Percentiles rank a stretch among this genome's conserved stretches.
Evolutionary conservation across 345 rosid species (phyloP).

Genomic region (Reutealis trisperma): DNA sequence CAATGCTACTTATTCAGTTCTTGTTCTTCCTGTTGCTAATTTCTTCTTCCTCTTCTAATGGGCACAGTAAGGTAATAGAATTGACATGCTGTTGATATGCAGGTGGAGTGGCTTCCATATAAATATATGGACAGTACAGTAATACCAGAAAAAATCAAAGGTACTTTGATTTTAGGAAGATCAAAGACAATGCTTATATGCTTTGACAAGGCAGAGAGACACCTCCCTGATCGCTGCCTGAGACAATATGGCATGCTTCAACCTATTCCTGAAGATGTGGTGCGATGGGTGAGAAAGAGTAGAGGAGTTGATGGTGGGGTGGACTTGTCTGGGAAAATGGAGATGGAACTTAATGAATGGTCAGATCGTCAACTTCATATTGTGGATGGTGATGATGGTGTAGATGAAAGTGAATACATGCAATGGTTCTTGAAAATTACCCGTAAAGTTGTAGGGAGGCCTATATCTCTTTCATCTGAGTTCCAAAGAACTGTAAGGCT

Average conservation of each 20-base stretch:
- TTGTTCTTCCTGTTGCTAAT: not conserved
- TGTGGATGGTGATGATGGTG: conserved; percentile 60
- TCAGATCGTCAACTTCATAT: conserved; percentile 57
- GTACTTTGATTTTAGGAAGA: conserved; percentile 71
- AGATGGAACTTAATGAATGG: conserved; percentile 89
- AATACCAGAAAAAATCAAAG: conserved; percentile 66
- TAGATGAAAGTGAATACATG: conserved; percentile 77
- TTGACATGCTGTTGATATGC: conserved; percentile 3
- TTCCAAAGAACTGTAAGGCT: conserved; percentile 34
- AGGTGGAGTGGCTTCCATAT: conserved; percentile 97
- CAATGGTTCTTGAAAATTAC: conserved; percentile 78
- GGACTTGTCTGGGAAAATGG: conserved; percentile 91
- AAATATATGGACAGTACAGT: conserved; percentile 60
- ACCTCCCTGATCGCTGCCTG: conserved; percentile 92
- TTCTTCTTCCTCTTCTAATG: conserved; percentile 2
- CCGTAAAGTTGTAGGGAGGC: conserved; percentile 50
- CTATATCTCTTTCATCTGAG: conserved; percentile 37
- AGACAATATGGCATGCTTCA: conserved; percentile 81
- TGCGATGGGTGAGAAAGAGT: conserved; percentile 88
- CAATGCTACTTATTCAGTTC: conserved; percentile 2
- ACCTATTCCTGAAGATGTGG: conserved; percentile 82
- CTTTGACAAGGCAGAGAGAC: conserved; percentile 98
- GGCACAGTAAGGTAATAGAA: not conserved
- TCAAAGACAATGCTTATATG: conserved; percentile 93
- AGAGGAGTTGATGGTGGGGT: conserved; percentile 98